phyloP scores from a whole-genome alignment of 192 early-diverging fungal species.

The Mortierella hygrophila region DNA sequence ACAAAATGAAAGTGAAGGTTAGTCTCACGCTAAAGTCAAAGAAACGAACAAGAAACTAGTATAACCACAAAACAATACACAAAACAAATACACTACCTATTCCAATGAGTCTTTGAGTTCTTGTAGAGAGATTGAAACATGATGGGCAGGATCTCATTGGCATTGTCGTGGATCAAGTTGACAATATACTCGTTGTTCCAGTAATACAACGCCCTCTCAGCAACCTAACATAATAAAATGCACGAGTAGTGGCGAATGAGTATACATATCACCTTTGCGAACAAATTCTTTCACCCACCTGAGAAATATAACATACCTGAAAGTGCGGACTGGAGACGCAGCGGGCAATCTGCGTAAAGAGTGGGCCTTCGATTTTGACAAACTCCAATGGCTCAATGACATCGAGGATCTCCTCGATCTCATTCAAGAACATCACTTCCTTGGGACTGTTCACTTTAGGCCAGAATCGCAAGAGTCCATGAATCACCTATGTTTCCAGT shows the following conservation, averaged over 20 bases:
- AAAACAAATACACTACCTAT: constrained; percentile 66
- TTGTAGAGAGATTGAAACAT: constrained; percentile 93
- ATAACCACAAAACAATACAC: background rate
- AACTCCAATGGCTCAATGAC: constrained; percentile 94
- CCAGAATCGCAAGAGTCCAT: constrained; percentile 92
- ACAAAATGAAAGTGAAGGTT: background rate
- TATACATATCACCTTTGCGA: background rate
- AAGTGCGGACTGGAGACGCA: constrained; percentile 97
- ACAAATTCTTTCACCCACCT: background rate
- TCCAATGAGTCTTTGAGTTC: constrained; percentile 97
- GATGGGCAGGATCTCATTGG: constrained; percentile 89
- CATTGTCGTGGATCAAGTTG: constrained; percentile 94
- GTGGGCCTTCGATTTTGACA: constrained; percentile 84
- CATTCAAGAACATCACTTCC: constrained; percentile 99
- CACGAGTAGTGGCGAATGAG: background rate
- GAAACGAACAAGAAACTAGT: background rate
- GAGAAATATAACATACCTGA: constrained; percentile 70
- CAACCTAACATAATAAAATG: constrained; percentile 68
- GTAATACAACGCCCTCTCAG: constrained; percentile 95
- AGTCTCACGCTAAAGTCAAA: background rate
- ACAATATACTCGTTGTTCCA: constrained; percentile 99
- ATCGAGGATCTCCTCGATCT: constrained; percentile 96
- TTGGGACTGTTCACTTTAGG: constrained; percentile 99
- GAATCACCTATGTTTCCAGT: constrained; percentile 72
- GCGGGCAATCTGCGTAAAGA: constrained; percentile 91